Conservation (phyloP, 768 basidiomycete genomes). For the Boletales sp. region DNA sequence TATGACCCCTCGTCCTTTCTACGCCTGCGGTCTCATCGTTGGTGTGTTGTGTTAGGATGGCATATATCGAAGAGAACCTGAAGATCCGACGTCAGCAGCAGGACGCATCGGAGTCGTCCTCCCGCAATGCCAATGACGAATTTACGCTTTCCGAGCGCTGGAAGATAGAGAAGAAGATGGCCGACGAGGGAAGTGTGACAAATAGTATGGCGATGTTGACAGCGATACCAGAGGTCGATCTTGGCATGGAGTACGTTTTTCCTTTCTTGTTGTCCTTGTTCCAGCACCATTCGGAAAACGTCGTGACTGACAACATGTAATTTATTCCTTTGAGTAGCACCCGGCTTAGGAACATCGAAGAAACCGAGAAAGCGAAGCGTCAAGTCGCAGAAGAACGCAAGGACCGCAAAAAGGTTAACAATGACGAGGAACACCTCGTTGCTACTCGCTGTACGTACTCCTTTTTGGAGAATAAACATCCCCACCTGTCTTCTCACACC, state of each 20-base stretch:
- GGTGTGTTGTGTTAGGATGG: conserved; percentile 41
- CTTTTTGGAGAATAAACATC: neutral
- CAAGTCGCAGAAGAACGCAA: conserved; percentile 72
- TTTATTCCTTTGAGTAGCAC: conserved; percentile 42
- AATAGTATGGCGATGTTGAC: conserved; percentile 95
- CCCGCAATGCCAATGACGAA: conserved; percentile 61
- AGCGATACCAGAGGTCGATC: conserved; percentile 95
- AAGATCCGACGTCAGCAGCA: conserved; percentile 60
- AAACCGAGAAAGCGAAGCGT: conserved; percentile 95
- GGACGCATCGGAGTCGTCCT: conserved; percentile 44
- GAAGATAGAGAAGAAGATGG: conserved; percentile 51
- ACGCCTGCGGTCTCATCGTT: neutral
- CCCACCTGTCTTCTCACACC: neutral
- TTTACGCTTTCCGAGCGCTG: conserved; percentile 69
- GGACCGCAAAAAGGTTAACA: conserved; percentile 48
- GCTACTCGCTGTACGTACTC: conserved; percentile 76
- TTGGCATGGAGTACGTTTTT: conserved; percentile 91
- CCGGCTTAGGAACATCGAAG: conserved; percentile 92
- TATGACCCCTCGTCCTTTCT: conserved; percentile 35
- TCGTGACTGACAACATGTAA: too few species aligned
- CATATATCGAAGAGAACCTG: conserved; percentile 94
- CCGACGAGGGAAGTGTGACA: conserved; percentile 90
- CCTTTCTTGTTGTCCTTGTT: neutral
- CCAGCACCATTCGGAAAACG: too few species aligned
- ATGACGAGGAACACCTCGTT: conserved; percentile 80